These are phyloP conservation scores for Acephala macrosclerotiorum DNA, from an alignment of 2,329 filamentous ascomycete species.

Conservation along the genomic window DNA sequence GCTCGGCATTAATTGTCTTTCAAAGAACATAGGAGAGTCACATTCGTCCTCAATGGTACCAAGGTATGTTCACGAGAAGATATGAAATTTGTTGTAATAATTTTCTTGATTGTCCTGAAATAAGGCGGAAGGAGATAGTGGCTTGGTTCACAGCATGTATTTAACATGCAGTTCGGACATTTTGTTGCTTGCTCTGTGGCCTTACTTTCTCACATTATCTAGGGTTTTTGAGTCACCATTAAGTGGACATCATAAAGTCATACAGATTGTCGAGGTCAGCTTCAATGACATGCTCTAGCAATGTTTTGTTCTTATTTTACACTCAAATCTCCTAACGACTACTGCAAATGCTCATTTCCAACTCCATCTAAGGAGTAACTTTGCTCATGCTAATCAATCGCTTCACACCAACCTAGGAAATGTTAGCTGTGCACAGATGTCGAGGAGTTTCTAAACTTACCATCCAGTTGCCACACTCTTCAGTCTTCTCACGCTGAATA, in stretches of 20 bases:
- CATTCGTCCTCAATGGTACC: background rate
- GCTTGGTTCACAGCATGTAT: background rate
- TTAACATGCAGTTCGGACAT: background rate
- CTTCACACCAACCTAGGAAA: constrained; percentile 73
- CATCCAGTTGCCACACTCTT: constrained; percentile 89
- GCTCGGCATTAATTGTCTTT: background rate
- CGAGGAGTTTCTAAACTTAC: constrained; percentile 58
- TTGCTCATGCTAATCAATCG: constrained; percentile 82
- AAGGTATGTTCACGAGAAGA: background rate
- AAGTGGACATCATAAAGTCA: background rate
- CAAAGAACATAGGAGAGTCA: background rate
- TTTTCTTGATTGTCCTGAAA: background rate
- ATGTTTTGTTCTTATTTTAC: constrained; percentile 17
- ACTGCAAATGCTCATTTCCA: background rate
- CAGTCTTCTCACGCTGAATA: constrained; percentile 77
- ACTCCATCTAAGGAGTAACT: constrained; percentile 61
- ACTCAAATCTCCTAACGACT: background rate
- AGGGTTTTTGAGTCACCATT: background rate
- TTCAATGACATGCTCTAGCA: constrained; percentile 4
- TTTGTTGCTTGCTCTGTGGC: background rate
- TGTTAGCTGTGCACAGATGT: constrained; percentile 48
- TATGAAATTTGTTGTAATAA: background rate
- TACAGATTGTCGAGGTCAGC: background rate
- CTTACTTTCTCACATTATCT: background rate
- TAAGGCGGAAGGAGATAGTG: background rate